Conservation (phyloP, 163 green algal genomes). For the Scenedesmus sp. region DNA sequence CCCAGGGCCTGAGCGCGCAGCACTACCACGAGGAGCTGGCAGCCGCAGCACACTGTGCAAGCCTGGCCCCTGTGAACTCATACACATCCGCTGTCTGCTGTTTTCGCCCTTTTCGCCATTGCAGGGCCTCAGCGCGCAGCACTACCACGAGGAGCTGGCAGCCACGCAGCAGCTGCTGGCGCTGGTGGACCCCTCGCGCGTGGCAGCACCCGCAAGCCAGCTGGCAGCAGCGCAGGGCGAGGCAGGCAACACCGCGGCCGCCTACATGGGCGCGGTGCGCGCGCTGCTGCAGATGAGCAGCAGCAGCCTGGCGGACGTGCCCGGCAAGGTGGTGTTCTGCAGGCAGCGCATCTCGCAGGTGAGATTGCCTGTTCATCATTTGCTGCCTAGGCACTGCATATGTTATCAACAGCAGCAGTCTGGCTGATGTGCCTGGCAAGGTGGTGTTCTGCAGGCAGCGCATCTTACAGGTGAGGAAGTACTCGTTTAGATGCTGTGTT, state of each 20-base stretch:
- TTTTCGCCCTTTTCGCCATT: background rate
- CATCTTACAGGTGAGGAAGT: background rate
- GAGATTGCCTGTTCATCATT: background rate
- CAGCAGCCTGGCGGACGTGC: conserved; percentile 45
- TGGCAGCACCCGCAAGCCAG: background rate
- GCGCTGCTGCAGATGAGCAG: conserved; percentile 43
- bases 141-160: conserved; percentile 49
- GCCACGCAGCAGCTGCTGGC: conserved; percentile 39
- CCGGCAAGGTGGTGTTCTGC: conserved; percentile 49
- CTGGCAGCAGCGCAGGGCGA: conserved; percentile 39
- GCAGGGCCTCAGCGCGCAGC: conserved; percentile 31
- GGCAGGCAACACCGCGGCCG: background rate
- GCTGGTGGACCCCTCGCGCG: conserved; percentile 24
- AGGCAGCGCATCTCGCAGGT: conserved; percentile 51
- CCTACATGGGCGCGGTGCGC: conserved; percentile 45
- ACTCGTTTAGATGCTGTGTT: no score
- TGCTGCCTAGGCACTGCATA: background rate
- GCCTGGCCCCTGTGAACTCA: no score
- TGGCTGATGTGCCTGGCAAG: background rate
- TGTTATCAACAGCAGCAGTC: background rate
- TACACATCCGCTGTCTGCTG: background rate
- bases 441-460: background rate
- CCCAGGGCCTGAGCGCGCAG: no score
- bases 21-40: no score
- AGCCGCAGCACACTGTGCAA: no score